A percentile compares a stretch with the other conserved stretches of the same genome.
Evolutionary conservation across 78 protist species (phyloP).

Genomic region (Guillardia theta): DNA sequence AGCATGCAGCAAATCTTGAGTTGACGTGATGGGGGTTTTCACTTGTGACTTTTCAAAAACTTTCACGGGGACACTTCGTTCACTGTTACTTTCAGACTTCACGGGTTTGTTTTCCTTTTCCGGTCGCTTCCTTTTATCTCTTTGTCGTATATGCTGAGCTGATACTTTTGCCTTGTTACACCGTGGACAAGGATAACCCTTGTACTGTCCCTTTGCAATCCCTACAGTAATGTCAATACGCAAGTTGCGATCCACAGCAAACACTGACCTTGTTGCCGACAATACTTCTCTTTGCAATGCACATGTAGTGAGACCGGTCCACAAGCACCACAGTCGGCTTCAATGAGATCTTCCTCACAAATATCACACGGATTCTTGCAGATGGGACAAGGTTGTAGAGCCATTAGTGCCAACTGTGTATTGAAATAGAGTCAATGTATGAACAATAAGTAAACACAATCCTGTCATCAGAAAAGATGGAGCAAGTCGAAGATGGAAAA

Average conservation of each 20-base stretch:
- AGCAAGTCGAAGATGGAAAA: no score
- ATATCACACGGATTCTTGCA: background rate
- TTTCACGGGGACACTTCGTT: background rate
- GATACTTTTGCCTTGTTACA: background rate
- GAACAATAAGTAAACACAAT: no score
- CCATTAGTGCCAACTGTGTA: no score
- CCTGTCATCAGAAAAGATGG: no score
- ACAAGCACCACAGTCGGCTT: background rate
- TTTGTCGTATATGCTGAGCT: background rate
- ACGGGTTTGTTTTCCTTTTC: background rate
- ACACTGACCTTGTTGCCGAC: background rate
- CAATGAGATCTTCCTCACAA: background rate
- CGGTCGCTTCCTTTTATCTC: background rate
- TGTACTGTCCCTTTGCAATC: background rate
- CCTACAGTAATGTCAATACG: no score
- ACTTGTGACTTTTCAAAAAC: background rate
- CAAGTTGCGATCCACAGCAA: background rate
- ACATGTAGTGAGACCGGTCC: slow-evolving; percentile 4
- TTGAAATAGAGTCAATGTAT: no score
- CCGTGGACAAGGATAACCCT: background rate
- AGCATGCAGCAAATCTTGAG: background rate
- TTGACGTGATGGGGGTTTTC: background rate
- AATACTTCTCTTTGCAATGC: slow-evolving; percentile 6
- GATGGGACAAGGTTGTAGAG: background rate
- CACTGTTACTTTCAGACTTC: background rate